phyloP scores from a whole-genome alignment of 139 green algal genomes.

The Chlamydomonas sphaeroides region DNA sequence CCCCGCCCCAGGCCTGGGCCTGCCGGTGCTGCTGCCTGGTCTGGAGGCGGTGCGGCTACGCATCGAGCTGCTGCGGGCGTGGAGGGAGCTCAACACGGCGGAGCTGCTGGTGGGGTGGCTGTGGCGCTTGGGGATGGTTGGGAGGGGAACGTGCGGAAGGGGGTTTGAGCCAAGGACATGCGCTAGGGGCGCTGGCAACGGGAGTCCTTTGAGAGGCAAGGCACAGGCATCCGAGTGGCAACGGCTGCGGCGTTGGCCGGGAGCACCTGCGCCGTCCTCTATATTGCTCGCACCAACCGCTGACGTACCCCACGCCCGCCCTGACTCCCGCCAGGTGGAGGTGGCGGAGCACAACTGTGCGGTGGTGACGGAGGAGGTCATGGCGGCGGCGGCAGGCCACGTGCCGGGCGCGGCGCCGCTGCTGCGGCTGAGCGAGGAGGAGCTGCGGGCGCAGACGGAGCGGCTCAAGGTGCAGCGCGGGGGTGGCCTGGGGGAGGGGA shows the following conservation, averaged over 20 bases:
- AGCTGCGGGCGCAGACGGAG: not conserved
- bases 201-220: too few species aligned
- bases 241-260: too few species aligned
- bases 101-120: slow-evolving; percentile 12
- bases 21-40: slow-evolving; percentile 12
- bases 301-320: not conserved
- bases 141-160: not conserved
- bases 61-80: slow-evolving; percentile 23
- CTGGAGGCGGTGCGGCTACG: slow-evolving; percentile 28
- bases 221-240: too few species aligned
- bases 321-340: slow-evolving; percentile 4
- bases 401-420: slow-evolving; percentile 21
- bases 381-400: not conserved
- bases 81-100: slow-evolving; percentile 5
- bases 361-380: slow-evolving; percentile 27
- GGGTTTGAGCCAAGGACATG: too few species aligned
- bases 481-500: not conserved
- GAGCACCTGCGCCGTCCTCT: too few species aligned
- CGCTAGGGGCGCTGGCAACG: too few species aligned
- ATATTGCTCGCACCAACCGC: too few species aligned
- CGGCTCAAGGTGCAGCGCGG: not conserved
- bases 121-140: not conserved
- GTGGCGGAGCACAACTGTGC: not conserved
- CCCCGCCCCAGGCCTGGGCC: not conserved
- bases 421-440: not conserved